Conservation (phyloP, 352 stramenopile species). For the Pythium scleroteichum region DNA sequence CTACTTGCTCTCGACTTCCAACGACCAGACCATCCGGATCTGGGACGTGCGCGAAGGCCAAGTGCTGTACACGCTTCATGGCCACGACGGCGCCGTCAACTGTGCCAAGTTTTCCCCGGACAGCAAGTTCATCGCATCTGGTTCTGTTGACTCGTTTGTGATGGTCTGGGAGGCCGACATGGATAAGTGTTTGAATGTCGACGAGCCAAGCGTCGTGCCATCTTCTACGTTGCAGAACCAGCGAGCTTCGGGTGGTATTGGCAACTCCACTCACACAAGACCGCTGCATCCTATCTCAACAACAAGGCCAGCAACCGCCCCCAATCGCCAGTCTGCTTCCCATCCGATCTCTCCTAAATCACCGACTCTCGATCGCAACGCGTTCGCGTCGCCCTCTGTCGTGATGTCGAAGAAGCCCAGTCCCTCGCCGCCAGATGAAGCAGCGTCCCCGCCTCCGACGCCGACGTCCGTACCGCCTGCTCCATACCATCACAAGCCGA, state of each 20-base stretch:
- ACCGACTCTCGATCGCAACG: conserved; percentile 5
- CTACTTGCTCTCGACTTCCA: conserved; percentile 88
- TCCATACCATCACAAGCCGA: conserved; percentile 38
- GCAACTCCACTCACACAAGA: not conserved
- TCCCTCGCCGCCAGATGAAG: not conserved
- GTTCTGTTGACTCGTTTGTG: conserved; percentile 74
- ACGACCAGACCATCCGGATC: conserved; percentile 90
- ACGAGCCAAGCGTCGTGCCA: conserved; percentile 30
- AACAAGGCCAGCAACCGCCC: not conserved
- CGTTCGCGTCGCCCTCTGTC: conserved; percentile 8
- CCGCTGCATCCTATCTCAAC: not conserved
- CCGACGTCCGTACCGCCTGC: conserved; percentile 39
- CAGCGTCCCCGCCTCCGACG: conserved; percentile 35
- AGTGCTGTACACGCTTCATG: conserved; percentile 92
- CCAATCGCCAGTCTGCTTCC: not conserved
- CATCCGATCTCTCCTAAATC: conserved; percentile 6
- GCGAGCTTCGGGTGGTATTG: not conserved
- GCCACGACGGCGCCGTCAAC: conserved; percentile 77
- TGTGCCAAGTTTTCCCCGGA: conserved; percentile 73
- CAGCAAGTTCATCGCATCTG: conserved; percentile 65
- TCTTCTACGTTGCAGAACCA: not conserved
- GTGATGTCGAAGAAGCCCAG: conserved; percentile 16
- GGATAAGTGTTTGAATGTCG: conserved; percentile 71
- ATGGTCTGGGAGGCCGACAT: conserved; percentile 87
- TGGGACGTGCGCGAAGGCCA: conserved; percentile 93